Evolutionary conservation across 768 basidiomycete genomes (phyloP), one percentile per base, ranked within the genome.

Genomic region (Basidioascus undulatus): DNA sequence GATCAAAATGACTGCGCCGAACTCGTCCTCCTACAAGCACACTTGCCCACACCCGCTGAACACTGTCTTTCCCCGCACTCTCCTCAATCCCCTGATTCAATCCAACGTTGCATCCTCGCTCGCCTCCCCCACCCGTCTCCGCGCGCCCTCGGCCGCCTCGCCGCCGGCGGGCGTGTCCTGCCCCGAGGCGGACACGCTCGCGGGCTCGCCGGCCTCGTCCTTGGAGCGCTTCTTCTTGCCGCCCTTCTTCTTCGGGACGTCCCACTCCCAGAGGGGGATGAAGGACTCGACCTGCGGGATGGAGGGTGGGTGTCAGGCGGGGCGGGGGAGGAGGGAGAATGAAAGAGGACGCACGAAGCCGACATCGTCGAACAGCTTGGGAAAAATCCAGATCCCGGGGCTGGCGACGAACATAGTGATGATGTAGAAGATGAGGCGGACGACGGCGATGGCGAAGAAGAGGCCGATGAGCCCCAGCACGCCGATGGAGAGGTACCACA

Each of bases 301-400:
- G 39, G 13, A 35, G 24, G 44, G 20, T 47, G 25, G 18, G 8
- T 15, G 19, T 3, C 18, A 16, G 28, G 30, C 16, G 18, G n/a
- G 35, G n/a, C 9, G 31, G 24, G 30, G 20, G 34, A 33, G 35
- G 3, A 31, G 23, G 32, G 25, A 31, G 35, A 24, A 38, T 27
- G 24, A 25, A 20, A 27, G 24, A 35, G 18, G 8, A 74, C 89
- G 60, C 56, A 98, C 92, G 54, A 96, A 89, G 58, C 92, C 87
- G 41, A 94, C 89, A 53, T 98, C 89, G 12, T 89, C 92, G 49
- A 98, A 96, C 25, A 98, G 62, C 55, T 89, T 76, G 0, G 92
- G 92, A 66, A 94, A 98, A 62, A 96, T 77, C 92, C 92, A 98
- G 36, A 98, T 92, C 32, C 87, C 92, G 12, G 83, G 83, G 45